A percentile compares a stretch with the other conserved stretches of the same genome.
Conservation (phyloP, 805 yeast species). For the Teunomyces cretensis region DNA sequence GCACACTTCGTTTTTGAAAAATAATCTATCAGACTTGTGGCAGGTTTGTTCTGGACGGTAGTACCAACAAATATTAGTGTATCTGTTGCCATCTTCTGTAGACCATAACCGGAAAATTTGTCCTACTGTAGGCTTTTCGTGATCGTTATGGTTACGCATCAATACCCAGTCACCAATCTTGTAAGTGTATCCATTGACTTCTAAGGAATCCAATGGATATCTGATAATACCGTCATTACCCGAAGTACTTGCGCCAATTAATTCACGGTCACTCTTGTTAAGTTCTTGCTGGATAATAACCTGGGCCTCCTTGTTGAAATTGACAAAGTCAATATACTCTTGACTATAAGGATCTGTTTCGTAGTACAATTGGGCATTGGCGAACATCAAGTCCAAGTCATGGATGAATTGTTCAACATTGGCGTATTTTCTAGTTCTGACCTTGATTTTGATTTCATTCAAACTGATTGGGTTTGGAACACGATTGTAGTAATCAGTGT, state of each 20-base stretch:
- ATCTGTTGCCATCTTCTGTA: constrained; percentile 76
- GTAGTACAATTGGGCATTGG: constrained; percentile 65
- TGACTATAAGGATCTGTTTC: constrained; percentile 54
- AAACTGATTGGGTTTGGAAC: constrained; percentile 63
- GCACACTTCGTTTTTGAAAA: constrained; percentile 92
- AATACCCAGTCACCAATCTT: constrained; percentile 95
- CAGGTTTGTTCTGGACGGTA: constrained; percentile 97
- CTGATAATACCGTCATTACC: constrained; percentile 55
- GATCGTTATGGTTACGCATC: constrained; percentile 82
- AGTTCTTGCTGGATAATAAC: constrained; percentile 64
- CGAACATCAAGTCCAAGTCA: constrained; percentile 74
- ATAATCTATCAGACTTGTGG: constrained; percentile 84
- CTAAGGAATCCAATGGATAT: constrained; percentile 77
- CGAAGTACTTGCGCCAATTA: constrained; percentile 42
- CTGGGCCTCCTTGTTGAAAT: constrained; percentile 61
- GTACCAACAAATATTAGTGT: constrained; percentile 97
- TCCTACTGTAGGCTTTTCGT: constrained; percentile 86
- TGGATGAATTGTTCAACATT: constrained; percentile 72
- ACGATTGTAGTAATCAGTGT: constrained; percentile 54
- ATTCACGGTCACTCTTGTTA: constrained; percentile 78
- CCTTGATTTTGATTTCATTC: constrained; percentile 74
- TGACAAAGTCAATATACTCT: constrained; percentile 59
- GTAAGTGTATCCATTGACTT: constrained; percentile 68
- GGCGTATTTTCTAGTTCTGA: constrained; percentile 79
- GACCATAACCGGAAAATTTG: constrained; percentile 94